A percentile compares a stretch with the other conserved stretches of the same genome.
Conservation (phyloP, 2,329 filamentous ascomycete species). For the Fusarium coffeatum region DNA sequence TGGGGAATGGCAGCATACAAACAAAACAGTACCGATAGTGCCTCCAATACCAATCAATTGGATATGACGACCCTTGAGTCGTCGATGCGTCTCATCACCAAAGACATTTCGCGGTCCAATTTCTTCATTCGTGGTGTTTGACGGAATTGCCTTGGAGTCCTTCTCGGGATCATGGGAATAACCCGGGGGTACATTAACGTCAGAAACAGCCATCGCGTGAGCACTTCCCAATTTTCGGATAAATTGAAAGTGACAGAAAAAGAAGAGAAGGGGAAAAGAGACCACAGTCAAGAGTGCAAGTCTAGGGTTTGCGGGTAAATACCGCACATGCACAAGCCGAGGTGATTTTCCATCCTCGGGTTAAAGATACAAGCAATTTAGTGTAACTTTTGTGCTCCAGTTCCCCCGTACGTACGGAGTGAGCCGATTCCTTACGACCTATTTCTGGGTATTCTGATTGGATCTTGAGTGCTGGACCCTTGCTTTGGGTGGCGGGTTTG, state of each 20-base stretch:
- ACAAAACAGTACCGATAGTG: conserved; percentile 72
- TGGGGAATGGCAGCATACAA: conserved; percentile 51
- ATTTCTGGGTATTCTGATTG: conserved; percentile 3
- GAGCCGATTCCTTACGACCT: background rate
- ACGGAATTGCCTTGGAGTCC: conserved; percentile 23
- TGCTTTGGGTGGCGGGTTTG: conserved; percentile 4
- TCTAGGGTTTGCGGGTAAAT: conserved; percentile 9
- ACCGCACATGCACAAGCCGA: conserved; percentile 26
- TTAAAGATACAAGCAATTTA: background rate
- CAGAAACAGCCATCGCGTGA: conserved; percentile 30
- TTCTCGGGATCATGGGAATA: conserved; percentile 40
- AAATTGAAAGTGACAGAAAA: background rate
- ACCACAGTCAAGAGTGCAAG: background rate
- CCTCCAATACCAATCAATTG: conserved; percentile 72
- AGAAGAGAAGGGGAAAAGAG: background rate
- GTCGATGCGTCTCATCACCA: conserved; percentile 58
- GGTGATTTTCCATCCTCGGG: background rate
- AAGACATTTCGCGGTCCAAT: conserved; percentile 7
- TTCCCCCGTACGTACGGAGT: conserved; percentile 14
- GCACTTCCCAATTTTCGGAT: background rate
- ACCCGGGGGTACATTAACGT: conserved; percentile 26
- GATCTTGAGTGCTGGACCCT: background rate
- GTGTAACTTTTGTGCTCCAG: conserved; percentile 19
- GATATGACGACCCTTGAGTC: conserved; percentile 67
- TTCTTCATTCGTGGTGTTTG: background rate